These are phyloP conservation scores for Cutaneotrichosporon sp. DNA, from an alignment of 1,284 basidiomycete species.

Conservation along the genomic window DNA sequence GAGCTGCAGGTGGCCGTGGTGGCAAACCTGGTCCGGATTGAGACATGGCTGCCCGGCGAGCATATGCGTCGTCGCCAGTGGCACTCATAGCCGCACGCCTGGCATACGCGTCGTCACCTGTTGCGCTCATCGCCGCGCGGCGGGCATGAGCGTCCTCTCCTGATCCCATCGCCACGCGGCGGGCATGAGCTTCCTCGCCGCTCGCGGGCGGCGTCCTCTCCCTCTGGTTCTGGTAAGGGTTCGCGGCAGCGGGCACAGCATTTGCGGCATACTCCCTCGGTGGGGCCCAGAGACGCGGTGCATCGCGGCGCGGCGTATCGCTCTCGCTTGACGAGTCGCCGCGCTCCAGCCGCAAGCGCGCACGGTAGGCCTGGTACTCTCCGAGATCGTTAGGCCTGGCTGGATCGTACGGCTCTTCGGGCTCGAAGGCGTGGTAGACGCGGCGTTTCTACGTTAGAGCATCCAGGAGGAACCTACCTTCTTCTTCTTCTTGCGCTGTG, in stretches of 20 bases:
- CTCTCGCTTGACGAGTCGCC: conserved; percentile 36
- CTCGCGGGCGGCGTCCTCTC: neutral
- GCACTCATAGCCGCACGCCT: neutral
- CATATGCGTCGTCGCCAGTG: conserved; percentile 46
- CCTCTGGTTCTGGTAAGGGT: neutral
- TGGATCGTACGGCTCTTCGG: conserved; percentile 52
- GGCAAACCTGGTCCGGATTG: conserved; percentile 1
- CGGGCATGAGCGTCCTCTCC: conserved; percentile 34
- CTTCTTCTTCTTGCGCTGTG: conserved; percentile 38
- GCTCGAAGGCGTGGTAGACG: conserved; percentile 44
- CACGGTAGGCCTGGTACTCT: conserved; percentile 50
- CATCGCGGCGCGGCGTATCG: conserved; percentile 48
- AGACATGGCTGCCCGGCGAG: conserved; percentile 36
- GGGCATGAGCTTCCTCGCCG: neutral
- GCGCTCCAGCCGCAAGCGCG: conserved; percentile 40
- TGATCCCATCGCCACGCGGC: conserved; percentile 8
- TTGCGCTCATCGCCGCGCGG: conserved; percentile 22
- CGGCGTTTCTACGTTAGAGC: conserved; percentile 18
- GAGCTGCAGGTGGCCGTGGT: conserved; percentile 4
- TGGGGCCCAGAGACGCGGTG: conserved; percentile 50
- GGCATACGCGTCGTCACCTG: conserved; percentile 33
- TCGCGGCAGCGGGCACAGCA: neutral
- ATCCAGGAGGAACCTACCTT: conserved; percentile 28
- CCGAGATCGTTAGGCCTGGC: conserved; percentile 52
- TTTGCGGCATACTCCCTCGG: conserved; percentile 38